A percentile compares a stretch with the other conserved stretches of the same genome.
phyloP scores from a whole-genome alignment of 164 flowering plant species.

The Macadamia integrifolia region DNA sequence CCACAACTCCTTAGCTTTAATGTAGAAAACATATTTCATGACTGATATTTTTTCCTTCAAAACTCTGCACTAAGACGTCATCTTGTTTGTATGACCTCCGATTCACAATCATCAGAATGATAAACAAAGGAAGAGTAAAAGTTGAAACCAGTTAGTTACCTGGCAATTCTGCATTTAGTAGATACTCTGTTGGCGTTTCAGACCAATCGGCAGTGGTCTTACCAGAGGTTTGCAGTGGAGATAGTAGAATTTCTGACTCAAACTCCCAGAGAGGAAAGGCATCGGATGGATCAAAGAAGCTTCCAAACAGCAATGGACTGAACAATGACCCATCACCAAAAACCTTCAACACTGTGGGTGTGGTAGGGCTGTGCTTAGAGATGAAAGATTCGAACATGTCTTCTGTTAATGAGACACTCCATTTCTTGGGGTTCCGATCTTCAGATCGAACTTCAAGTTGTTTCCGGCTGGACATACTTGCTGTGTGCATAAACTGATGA shows the following conservation, averaged over 20 bases:
- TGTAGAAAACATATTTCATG: too few species aligned
- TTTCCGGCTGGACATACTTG: slow-evolving; percentile 31
- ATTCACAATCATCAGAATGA: not conserved
- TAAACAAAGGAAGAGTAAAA: not conserved
- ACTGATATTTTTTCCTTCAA: not conserved
- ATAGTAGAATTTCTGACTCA: slow-evolving; percentile 52
- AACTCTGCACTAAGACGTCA: not conserved
- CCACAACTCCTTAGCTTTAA: too few species aligned
- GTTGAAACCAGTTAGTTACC: slow-evolving; percentile 26
- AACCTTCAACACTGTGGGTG: slow-evolving; percentile 27
- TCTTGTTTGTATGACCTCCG: not conserved
- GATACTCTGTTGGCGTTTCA: slow-evolving; percentile 57
- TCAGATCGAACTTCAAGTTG: slow-evolving; percentile 54
- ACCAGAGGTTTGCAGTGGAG: slow-evolving; percentile 33
- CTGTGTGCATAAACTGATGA: not conserved
- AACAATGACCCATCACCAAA: slow-evolving; percentile 73
- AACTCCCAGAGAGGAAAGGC: slow-evolving; percentile 96
- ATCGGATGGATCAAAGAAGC: slow-evolving; percentile 89
- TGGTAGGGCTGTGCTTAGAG: slow-evolving; percentile 22
- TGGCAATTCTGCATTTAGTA: slow-evolving; percentile 62
- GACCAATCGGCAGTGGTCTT: slow-evolving; percentile 56
- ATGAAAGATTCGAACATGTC: slow-evolving; percentile 47
- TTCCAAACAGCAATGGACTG: slow-evolving; percentile 78
- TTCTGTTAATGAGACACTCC: slow-evolving; percentile 62
- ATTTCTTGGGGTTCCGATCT: slow-evolving; percentile 56